These are phyloP conservation scores for Aspergillus japonicus DNA, from an alignment of 2,329 filamentous ascomycete genomes.

Conservation along the genomic window DNA sequence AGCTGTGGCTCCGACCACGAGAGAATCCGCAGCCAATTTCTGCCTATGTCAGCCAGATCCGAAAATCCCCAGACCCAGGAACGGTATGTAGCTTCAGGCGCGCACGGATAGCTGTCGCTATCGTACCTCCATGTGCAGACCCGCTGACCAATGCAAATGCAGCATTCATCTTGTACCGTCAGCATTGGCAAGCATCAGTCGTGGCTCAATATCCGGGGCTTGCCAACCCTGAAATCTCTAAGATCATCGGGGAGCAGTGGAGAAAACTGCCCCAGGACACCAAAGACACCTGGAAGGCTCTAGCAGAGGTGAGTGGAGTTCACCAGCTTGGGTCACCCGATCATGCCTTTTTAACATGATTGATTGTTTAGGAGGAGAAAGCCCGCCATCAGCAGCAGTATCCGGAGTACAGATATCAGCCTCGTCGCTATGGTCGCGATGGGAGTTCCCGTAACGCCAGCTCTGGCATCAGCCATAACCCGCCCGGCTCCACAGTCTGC, in stretches of 20 bases:
- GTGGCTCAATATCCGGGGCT: slow-evolving; percentile 81
- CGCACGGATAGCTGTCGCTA: not conserved
- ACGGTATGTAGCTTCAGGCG: slow-evolving; percentile 54
- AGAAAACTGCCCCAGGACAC: slow-evolving; percentile 69
- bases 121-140: not conserved
- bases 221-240: slow-evolving; percentile 93
- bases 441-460: slow-evolving; percentile 39
- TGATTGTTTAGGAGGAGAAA: slow-evolving; percentile 70
- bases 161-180: slow-evolving; percentile 98
- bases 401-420: slow-evolving; percentile 92
- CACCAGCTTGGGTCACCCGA: not conserved
- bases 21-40: slow-evolving; percentile 52
- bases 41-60: slow-evolving; percentile 70
- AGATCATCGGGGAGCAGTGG: slow-evolving; percentile 95
- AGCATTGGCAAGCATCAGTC: slow-evolving; percentile 82
- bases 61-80: slow-evolving; percentile 69
- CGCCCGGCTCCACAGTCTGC: slow-evolving; percentile 39
- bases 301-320: slow-evolving; percentile 69
- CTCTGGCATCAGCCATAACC: slow-evolving; percentile 38
- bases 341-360: slow-evolving; percentile 7
- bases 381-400: slow-evolving; percentile 83
- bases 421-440: slow-evolving; percentile 65
- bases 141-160: slow-evolving; percentile 42
- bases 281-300: slow-evolving; percentile 82
- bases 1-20: slow-evolving; percentile 26